Conservation (phyloP, 768 basidiomycete species). For the Russula lepida region DNA sequence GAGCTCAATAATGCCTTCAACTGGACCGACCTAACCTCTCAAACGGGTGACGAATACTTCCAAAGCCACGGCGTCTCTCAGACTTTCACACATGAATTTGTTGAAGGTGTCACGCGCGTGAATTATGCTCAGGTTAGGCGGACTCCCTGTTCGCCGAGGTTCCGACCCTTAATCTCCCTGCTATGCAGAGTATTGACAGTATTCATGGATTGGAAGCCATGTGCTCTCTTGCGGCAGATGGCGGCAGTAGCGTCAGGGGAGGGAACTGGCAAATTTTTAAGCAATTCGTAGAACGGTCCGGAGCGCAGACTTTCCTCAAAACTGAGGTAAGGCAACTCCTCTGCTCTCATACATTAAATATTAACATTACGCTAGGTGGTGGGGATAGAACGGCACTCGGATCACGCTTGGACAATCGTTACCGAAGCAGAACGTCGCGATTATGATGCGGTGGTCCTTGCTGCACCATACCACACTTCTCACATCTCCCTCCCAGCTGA, state of each 20-base stretch:
- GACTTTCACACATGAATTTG: conserved; percentile 56
- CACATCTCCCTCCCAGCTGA: conserved; percentile 44
- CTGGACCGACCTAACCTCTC: conserved; percentile 32
- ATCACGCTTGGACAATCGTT: conserved; percentile 44
- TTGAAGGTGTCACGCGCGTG: conserved; percentile 65
- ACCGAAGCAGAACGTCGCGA: conserved; percentile 34
- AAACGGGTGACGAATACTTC: conserved; percentile 50
- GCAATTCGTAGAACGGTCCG: conserved; percentile 61
- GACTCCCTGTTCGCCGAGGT: neutral
- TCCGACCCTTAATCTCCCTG: no score
- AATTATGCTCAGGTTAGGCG: conserved; percentile 67
- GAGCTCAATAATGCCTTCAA: conserved; percentile 17
- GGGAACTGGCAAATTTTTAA: conserved; percentile 87
- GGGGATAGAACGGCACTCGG: conserved; percentile 23
- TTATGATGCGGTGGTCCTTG: conserved; percentile 76
- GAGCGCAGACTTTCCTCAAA: conserved; percentile 61
- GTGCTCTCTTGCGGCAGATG: conserved; percentile 60
- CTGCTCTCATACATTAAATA: neutral
- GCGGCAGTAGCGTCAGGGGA: conserved; percentile 57
- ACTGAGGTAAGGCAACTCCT: conserved; percentile 44
- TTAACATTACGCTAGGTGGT: conserved; percentile 35
- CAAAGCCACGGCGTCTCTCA: conserved; percentile 42
- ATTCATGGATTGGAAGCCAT: conserved; percentile 76
- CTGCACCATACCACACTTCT: conserved; percentile 75
- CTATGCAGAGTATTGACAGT: conserved; percentile 46